Percentiles rank a stretch among this genome's conserved stretches.
phyloP scores from a whole-genome alignment of 495 filamentous ascomycete genomes.

The Aspergillus steynii region DNA sequence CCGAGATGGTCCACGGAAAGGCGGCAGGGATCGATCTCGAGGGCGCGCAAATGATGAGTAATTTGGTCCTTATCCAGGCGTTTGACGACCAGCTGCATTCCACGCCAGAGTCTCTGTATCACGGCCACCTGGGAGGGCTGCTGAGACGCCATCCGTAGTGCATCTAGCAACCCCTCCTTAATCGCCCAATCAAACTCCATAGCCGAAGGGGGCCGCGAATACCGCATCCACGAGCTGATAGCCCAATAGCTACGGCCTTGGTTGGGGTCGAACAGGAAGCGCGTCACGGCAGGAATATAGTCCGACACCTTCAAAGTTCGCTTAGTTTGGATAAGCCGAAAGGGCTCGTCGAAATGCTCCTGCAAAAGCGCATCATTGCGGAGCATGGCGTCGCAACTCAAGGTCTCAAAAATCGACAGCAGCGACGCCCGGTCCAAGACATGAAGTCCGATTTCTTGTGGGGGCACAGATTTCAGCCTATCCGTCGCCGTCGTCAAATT shows the following conservation, averaged over 20 bases:
- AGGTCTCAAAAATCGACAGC: conserved; percentile 62
- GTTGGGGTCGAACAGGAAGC: conserved; percentile 74
- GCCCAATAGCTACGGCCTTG: conserved; percentile 66
- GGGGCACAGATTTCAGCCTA: conserved; percentile 48
- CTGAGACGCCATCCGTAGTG: conserved; percentile 38
- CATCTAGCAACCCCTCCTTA: conserved; percentile 58
- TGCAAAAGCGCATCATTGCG: conserved; percentile 51
- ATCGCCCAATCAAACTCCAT: conserved; percentile 84
- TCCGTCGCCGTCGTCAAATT: conserved; percentile 53
- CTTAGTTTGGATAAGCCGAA: conserved; percentile 71
- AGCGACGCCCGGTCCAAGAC: conserved; percentile 51
- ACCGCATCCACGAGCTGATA: conserved; percentile 61
- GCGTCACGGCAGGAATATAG: conserved; percentile 74
- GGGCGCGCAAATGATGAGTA: conserved; percentile 70
- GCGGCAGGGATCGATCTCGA: conserved; percentile 77
- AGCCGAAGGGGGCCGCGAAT: conserved; percentile 54
- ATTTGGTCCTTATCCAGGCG: conserved; percentile 73
- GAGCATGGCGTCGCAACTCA: conserved; percentile 63
- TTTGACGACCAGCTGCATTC: conserved; percentile 66
- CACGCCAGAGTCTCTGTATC: conserved; percentile 72
- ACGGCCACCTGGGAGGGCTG: conserved; percentile 50
- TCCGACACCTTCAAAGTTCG: conserved; percentile 67
- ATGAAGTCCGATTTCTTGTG: conserved; percentile 47
- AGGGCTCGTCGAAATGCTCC: conserved; percentile 71
- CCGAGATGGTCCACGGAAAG: conserved; percentile 74